These are phyloP conservation scores for Apophysomyces ossiformis DNA, from an alignment of 371 early-diverging fungal genomes.

Conservation along the genomic window DNA sequence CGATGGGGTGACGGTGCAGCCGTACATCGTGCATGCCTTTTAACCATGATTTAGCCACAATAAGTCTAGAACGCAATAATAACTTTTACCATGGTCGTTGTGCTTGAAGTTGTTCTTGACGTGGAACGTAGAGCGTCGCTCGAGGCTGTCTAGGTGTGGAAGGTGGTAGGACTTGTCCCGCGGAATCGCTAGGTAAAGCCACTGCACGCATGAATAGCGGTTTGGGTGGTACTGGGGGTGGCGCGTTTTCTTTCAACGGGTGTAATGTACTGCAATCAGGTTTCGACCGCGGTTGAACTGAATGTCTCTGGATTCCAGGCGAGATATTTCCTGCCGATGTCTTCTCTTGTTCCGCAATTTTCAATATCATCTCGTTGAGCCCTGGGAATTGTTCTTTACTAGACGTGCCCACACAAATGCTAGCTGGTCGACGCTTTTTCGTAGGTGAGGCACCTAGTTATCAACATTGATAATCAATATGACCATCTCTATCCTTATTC, in stretches of 20 bases:
- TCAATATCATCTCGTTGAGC: slow-evolving; percentile 43
- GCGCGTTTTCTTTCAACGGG: slow-evolving; percentile 20
- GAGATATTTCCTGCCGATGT: slow-evolving; percentile 13
- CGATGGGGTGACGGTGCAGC: slow-evolving; percentile 6
- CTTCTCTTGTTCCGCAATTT: slow-evolving; percentile 37
- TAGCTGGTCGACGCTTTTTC: slow-evolving; percentile 48
- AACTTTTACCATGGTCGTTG: neutral
- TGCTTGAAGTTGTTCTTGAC: neutral
- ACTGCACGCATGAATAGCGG: slow-evolving; percentile 43
- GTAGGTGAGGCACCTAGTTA: slow-evolving; percentile 31
- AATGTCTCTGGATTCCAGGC: slow-evolving; percentile 26
- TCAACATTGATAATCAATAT: neutral
- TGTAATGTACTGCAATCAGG: slow-evolving; percentile 5
- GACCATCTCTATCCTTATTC: neutral
- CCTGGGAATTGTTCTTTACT: slow-evolving; percentile 40
- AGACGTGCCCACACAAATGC: slow-evolving; percentile 45
- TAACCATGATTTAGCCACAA: neutral
- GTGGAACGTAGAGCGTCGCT: slow-evolving; percentile 10
- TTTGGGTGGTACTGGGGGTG: slow-evolving; percentile 53
- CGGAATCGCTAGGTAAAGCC: slow-evolving; percentile 20
- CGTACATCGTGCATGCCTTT: slow-evolving; percentile 1
- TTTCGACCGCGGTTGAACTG: slow-evolving; percentile 14
- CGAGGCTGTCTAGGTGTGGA: slow-evolving; percentile 18
- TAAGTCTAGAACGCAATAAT: neutral
- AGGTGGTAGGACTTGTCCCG: slow-evolving; percentile 15